phyloP scores from a whole-genome alignment of 495 filamentous ascomycete species.

The Pyronema omphalodes region DNA sequence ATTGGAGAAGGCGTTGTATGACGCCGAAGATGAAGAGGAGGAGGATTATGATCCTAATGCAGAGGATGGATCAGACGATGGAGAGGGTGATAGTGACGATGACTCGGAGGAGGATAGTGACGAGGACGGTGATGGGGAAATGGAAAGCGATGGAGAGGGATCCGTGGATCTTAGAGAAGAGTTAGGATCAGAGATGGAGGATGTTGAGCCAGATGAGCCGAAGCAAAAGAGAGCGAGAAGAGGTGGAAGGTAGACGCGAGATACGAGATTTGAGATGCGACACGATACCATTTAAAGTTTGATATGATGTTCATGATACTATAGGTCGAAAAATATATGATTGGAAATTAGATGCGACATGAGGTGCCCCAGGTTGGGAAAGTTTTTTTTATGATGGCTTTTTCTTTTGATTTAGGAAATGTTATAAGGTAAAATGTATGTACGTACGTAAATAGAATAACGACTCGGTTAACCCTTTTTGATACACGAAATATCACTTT shows the following conservation, averaged over 20 bases:
- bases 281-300: no score
- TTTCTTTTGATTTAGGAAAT: no score
- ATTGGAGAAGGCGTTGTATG: slow-evolving; percentile 51
- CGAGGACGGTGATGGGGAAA: slow-evolving; percentile 33
- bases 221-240: slow-evolving; percentile 11
- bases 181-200: slow-evolving; percentile 24
- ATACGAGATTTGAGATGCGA: no score
- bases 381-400: no score
- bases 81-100: slow-evolving; percentile 27
- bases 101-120: slow-evolving; percentile 36
- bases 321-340: no score
- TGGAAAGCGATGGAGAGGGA: slow-evolving; percentile 28
- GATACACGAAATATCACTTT: no score
- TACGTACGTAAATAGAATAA: no score
- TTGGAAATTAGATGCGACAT: no score
- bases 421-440: no score
- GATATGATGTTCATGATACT: no score
- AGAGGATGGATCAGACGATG: slow-evolving; percentile 46
- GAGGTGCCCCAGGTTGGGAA: no score
- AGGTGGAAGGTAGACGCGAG: not conserved
- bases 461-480: no score
- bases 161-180: slow-evolving; percentile 22
- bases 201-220: slow-evolving; percentile 19
- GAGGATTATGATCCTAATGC: slow-evolving; percentile 79
- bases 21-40: slow-evolving; percentile 67